These are phyloP conservation scores for Calonectria pseudoreteaudii DNA, from an alignment of 2,329 filamentous ascomycete genomes.

Conservation along the genomic window DNA sequence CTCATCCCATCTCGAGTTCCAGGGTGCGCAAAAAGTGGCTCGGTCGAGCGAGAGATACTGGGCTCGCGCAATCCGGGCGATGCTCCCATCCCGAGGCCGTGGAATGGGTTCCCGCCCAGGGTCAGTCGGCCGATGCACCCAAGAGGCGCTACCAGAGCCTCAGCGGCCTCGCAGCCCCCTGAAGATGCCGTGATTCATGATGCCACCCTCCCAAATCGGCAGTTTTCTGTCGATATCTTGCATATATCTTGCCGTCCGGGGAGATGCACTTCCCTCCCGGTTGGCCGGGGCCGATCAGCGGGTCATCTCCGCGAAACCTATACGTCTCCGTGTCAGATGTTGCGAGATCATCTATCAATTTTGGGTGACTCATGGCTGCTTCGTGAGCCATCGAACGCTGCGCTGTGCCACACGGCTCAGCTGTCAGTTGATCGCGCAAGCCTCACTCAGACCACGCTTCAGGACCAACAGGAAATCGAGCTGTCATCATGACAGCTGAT, in stretches of 20 bases:
- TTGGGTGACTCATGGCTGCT: background rate
- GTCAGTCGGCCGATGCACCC: conserved; percentile 29
- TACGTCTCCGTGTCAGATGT: background rate
- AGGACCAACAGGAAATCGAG: background rate
- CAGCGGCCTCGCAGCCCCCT: conserved; percentile 3
- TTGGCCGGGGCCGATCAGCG: conserved; percentile 15
- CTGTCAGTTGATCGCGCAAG: conserved; percentile 1
- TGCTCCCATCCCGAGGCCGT: conserved; percentile 28
- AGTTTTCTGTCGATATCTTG: conserved; percentile 25
- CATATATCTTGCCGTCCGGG: background rate
- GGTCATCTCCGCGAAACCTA: conserved; percentile 13
- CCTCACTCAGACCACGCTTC: background rate
- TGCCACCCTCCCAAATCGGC: conserved; percentile 33
- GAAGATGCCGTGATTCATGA: conserved; percentile 31
- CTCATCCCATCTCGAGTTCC: background rate
- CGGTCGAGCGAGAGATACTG: conserved; percentile 9
- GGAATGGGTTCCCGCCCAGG: conserved; percentile 21
- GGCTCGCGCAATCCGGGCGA: conserved; percentile 9
- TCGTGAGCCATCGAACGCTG: background rate
- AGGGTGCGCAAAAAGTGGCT: conserved; percentile 5
- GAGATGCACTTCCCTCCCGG: background rate
- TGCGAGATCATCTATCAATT: background rate
- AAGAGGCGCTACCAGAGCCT: conserved; percentile 30
- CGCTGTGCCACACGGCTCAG: conserved; percentile 10
- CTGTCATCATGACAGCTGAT: background rate